Evolutionary conservation across 2,329 filamentous ascomycete species (phyloP), one percentile per base, ranked within the genome.

Genomic region (Neopestalotiopsis clavispora): DNA sequence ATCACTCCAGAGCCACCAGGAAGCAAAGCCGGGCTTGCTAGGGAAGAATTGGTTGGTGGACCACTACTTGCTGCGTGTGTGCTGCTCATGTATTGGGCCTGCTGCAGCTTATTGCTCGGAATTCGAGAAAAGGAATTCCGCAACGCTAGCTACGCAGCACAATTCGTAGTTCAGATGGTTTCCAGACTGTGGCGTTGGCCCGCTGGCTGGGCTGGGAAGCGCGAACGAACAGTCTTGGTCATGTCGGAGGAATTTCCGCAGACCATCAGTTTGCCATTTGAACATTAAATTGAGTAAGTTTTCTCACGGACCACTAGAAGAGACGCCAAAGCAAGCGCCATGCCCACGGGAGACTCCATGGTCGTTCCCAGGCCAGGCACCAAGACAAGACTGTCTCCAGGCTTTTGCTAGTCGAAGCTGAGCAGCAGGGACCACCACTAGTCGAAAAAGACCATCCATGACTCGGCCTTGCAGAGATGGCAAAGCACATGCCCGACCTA

Each of bases 401-500:
- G 45, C 45, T 9, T 52, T 17, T 52, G 14, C 45, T n/a, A 52
- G 45, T n/a, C n/a, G 17, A 12, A 52, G 14, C 17, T n/a, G 45
- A 52, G 17, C 17, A 20, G 7, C 17, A 17, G 20, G 45, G 45
- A 20, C 20, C 45, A 17, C 45, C 45, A 20, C 45, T n/a, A 52
- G 45, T 52, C 45, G 45, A 52, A 52, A 52, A 52, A 52, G 45
- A 52, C 45, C 45, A 52, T 52, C 34, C 45, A 52, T 52, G 45
- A 52, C 45, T 52, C 45, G 45, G 9, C n/a, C n/a, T 10, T 23
- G 20, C n/a, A 23, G 4, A 52, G 45, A 52, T 20, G 23, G 23
- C 23, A 28, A 28, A 28, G 2, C 23, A 28, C 23, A 28, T 28
- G 20, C n/a, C 6, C 20, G 45, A 20, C 45, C 45, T 52, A 52